Conservation (phyloP, 2,329 filamentous ascomycete genomes). For the Xylaria sp. region DNA sequence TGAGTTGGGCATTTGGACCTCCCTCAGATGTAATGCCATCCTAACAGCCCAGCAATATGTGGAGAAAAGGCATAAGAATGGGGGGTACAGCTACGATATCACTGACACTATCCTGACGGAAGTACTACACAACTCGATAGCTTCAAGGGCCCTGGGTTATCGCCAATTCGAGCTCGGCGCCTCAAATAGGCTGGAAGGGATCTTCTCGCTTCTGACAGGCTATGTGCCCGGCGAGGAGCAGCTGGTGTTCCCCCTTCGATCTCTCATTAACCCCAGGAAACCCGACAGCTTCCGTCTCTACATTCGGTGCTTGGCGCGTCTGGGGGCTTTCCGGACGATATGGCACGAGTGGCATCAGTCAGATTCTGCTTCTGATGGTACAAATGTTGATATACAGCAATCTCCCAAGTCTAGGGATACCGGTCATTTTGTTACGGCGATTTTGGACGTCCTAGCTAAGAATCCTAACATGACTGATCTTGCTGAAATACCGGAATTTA, state of each 20-base stretch:
- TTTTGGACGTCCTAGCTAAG: conserved; percentile 15
- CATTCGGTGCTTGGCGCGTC: conserved; percentile 42
- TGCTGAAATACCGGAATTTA: conserved; percentile 26
- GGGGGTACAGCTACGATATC: not conserved
- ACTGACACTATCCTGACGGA: conserved; percentile 10
- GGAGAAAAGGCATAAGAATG: conserved; percentile 11
- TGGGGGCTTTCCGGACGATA: conserved; percentile 48
- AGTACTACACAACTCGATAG: conserved; percentile 9
- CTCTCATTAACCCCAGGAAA: conserved; percentile 9
- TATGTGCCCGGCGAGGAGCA: conserved; percentile 32
- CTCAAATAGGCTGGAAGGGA: conserved; percentile 30
- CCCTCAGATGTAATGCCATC: conserved; percentile 40
- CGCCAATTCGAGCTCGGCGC: not conserved
- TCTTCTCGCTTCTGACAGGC: conserved; percentile 46
- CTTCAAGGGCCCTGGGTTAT: not conserved
- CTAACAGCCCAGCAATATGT: conserved; percentile 38
- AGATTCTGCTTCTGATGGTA: not conserved
- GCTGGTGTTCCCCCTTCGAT: conserved; percentile 31
- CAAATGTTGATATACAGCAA: not conserved
- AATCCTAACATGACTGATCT: conserved; percentile 29
- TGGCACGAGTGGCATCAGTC: conserved; percentile 42
- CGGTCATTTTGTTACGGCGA: not conserved
- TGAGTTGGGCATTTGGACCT: conserved; percentile 48
- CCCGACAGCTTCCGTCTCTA: conserved; percentile 25
- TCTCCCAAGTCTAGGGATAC: not conserved